Conservation (phyloP, 2,329 filamentous ascomycete genomes). For the Lecanicillium sp. region DNA sequence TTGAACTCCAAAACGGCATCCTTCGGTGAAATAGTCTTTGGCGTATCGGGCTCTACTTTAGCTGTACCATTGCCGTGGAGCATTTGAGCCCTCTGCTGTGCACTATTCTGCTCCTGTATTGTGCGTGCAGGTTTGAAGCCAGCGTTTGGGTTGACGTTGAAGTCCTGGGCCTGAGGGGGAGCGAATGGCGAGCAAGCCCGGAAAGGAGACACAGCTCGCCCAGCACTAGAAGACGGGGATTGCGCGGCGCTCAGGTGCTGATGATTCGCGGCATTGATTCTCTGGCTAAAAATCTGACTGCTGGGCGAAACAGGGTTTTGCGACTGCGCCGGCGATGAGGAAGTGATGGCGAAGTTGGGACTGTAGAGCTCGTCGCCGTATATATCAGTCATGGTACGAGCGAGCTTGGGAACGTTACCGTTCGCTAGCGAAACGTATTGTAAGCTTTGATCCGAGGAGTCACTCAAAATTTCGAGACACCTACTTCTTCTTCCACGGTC, state of each 20-base stretch:
- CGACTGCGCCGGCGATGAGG: constrained; percentile 41
- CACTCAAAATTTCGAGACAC: constrained; percentile 11
- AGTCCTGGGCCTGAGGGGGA: constrained; percentile 35
- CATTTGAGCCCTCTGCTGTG: constrained; percentile 46
- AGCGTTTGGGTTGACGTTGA: constrained; percentile 17
- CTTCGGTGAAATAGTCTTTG: constrained; percentile 92
- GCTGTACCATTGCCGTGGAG: constrained; percentile 30
- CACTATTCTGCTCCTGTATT: constrained; percentile 52
- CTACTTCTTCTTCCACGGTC: constrained; percentile 49
- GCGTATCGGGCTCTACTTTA: constrained; percentile 37
- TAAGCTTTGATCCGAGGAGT: constrained; percentile 43
- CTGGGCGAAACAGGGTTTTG: constrained; percentile 37
- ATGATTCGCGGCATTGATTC: constrained; percentile 70
- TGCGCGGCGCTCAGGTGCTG: constrained; percentile 56
- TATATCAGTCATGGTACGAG: constrained; percentile 78
- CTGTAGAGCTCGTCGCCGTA: constrained; percentile 82
- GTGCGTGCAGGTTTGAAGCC: constrained; percentile 47
- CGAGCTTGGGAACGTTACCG: constrained; percentile 62
- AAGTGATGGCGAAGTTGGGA: constrained; percentile 53
- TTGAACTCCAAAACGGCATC: constrained; percentile 83
- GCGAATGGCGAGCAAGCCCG: constrained; percentile 59
- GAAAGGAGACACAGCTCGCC: constrained; percentile 74
- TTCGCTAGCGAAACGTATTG: constrained; percentile 49
- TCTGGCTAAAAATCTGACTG: constrained; percentile 62
- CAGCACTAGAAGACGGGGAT: constrained; percentile 36